Evolutionary conservation across 371 early-diverging fungal species (phyloP), one percentile per base, ranked within the genome.

Genomic region (Mortierella sp.): DNA sequence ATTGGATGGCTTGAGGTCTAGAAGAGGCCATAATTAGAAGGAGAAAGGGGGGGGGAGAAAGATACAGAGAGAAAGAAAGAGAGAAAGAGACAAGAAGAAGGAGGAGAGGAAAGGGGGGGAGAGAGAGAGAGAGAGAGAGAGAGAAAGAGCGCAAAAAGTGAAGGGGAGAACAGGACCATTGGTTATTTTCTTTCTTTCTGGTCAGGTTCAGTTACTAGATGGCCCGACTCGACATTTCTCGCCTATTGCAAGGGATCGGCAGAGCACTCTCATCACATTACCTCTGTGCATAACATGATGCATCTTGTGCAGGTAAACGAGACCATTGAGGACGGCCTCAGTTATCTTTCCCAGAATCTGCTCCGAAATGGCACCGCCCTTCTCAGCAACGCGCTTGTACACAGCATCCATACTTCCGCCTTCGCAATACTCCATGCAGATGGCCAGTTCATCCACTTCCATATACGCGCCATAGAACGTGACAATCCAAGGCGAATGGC

Each of bases 381-480:
- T 73, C 63, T 84, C 83, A 26, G 84, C 74, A 37, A 91, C 87
- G 26, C 88, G 82, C 76, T 92, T 91, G 66, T 92, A 93, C 26
- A 94, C 90, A 64, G 85, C 86, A 63, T 93, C 92, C 28, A 94
- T 81, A 64, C 91, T 91, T 23, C 94, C 94, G 18, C 89, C 92
- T 71, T 91, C 91, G 73, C 90, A 89, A 75, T 90, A 96, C 81
- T 97, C 98, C 94, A 97, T 96, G 84, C 96, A 97, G 51, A 99
- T 91, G 15, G 93, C 92, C n/a, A 99, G 88, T 51, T 96, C 94
- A 23, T 93, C 93, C 59, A 95, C 96, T 47, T 96, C 94, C 59
- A 94, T 84, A 81, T 92, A 98, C 0, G 97, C 96, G 52, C 99
- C 99, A 75, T 92, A 97, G 76, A 93, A 98, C 15, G 93, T 89